Conservation (phyloP, 2,329 filamentous ascomycete genomes). For the Diaporthe destruens region DNA sequence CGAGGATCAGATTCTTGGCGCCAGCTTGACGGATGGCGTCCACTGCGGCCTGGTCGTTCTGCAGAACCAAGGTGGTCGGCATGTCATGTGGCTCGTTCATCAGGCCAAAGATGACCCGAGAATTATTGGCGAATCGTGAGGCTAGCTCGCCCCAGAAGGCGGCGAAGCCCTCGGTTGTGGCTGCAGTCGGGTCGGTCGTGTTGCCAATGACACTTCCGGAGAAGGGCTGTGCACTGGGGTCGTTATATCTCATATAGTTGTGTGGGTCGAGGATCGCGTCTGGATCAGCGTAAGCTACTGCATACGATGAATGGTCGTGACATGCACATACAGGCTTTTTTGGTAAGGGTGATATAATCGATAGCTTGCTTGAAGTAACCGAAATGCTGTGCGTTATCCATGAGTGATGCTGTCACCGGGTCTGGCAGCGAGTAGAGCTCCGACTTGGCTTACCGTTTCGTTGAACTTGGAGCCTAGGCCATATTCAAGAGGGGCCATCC, state of each 20-base stretch:
- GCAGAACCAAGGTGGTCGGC: conserved; percentile 58
- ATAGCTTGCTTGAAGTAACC: conserved; percentile 59
- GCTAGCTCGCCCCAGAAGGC: conserved; percentile 64
- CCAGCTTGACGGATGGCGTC: conserved; percentile 57
- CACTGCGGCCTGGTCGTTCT: conserved; percentile 62
- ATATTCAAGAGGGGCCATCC: conserved; percentile 60
- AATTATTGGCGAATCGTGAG: conserved; percentile 58
- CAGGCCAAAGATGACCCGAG: conserved; percentile 63
- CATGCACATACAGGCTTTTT: conserved; percentile 51
- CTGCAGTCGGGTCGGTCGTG: conserved; percentile 56
- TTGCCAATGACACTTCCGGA: conserved; percentile 64
- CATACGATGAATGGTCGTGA: background rate
- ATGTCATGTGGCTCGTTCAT: conserved; percentile 67
- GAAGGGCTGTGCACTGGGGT: conserved; percentile 61
- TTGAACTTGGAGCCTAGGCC: conserved; percentile 63
- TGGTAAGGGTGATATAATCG: conserved; percentile 63
- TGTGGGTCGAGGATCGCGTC: conserved; percentile 64
- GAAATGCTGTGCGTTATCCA: conserved; percentile 51
- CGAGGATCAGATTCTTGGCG: conserved; percentile 61
- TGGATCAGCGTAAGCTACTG: conserved; percentile 18
- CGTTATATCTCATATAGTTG: conserved; percentile 68
- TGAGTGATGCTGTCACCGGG: background rate
- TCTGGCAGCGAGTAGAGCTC: background rate
- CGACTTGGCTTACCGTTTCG: conserved; percentile 52
- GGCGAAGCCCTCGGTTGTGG: conserved; percentile 61